Evolutionary conservation across 108 stramenopile genomes (phyloP), one percentile per base, ranked within the genome.

Genomic region (Cylindrotheca fusiformis): DNA sequence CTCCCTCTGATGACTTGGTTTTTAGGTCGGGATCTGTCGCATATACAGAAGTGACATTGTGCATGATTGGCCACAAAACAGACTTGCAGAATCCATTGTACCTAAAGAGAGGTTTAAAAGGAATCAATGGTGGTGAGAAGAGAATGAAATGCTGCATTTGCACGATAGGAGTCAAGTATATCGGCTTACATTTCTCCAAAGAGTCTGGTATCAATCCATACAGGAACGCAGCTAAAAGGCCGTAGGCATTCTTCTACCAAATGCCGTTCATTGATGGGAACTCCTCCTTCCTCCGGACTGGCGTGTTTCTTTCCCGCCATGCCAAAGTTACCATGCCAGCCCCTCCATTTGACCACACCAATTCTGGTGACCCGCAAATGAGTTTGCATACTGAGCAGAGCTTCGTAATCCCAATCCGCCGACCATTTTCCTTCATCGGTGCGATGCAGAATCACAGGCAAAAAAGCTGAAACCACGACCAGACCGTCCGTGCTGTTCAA

Each of bases 41-140:
- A 56, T 88, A 91, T 0, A 96, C 83, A 8, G 81, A 78, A 8
- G 95, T 89, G 10, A 97, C 95, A 64, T 99, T 96, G 78, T 99
- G 98, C 31, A 99, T 81, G 36, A 91, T 77, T 8, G 97, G 96
- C 96, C 98, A 97, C 6, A 99, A 72, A 22, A 97, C 91, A 55
- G 87, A 85, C 73, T 98, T 96, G 75, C 98, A 99, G 74, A 93
- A 96, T 19, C 97, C 95, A 60, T 95, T 83, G 80, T 99, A 99
- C 87, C 87, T 88, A 41, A 19, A 2, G 32, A 28, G 20, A 29
- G n/a, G 30, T 24, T 23, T 0, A 17, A 29, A 12, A 25, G 33
- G 21, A 55, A 36, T n/a, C n/a, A n/a, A n/a, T n/a, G n/a, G n/a
- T n/a, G n/a, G n/a, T n/a, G n/a, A n/a, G n/a, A n/a, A 60, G n/a